phyloP scores from a whole-genome alignment of 106 monocot genomes.

The Acorus calamus region DNA sequence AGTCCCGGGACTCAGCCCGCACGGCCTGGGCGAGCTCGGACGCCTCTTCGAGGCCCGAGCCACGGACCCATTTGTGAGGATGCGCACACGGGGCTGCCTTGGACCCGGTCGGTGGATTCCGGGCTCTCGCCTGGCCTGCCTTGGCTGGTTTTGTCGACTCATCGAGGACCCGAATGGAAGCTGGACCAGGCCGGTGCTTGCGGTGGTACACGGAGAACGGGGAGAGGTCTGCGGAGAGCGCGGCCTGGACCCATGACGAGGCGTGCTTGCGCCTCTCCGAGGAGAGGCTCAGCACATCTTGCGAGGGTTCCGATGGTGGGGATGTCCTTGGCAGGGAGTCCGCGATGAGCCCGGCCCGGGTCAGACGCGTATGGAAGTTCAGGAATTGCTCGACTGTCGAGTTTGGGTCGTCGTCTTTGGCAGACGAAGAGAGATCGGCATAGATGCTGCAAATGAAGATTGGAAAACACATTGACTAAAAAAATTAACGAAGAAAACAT shows the following conservation, averaged over 20 bases:
- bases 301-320: conserved; percentile 17
- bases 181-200: conserved; percentile 1
- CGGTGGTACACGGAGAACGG: conserved; percentile 38
- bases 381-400: conserved; percentile 79
- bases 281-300: conserved; percentile 24
- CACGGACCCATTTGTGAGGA: conserved; percentile 48
- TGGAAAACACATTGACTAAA: neutral
- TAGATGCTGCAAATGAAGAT: conserved; percentile 45
- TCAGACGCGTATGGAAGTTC: conserved; percentile 38
- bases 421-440: conserved; percentile 49
- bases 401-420: conserved; percentile 61
- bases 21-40: conserved; percentile 40
- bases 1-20: conserved; percentile 41
- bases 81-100: no score
- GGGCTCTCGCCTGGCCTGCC: conserved; percentile 5
- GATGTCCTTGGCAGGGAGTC: conserved; percentile 39
- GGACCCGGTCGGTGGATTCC: conserved; percentile 8
- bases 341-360: conserved; percentile 27
- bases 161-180: conserved; percentile 30
- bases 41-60: conserved; percentile 50
- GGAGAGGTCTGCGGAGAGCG: conserved; percentile 58
- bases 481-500: no score
- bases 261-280: conserved; percentile 36
- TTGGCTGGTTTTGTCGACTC: conserved; percentile 14
- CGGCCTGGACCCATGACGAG: conserved; percentile 48